phyloP scores from a whole-genome alignment of 116 monocot species.

The Posidonia oceanica region DNA sequence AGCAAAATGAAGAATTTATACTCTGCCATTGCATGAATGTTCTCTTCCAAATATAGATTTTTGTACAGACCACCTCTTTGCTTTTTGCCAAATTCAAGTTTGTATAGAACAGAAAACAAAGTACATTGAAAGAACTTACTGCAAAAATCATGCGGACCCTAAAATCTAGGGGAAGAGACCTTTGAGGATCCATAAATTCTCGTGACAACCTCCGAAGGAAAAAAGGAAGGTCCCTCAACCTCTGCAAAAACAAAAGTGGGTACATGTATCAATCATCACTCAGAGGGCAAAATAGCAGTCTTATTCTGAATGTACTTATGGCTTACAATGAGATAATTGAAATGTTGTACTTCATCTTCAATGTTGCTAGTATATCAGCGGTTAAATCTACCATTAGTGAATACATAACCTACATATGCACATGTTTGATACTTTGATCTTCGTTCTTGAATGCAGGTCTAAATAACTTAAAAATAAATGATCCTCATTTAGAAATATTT shows the following conservation, averaged over 20 bases:
- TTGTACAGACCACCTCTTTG: background rate
- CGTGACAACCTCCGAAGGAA: slow-evolving; percentile 57
- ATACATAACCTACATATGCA: too few species aligned
- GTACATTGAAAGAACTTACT: slow-evolving; percentile 33
- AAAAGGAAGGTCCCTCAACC: slow-evolving; percentile 75
- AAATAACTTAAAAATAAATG: background rate
- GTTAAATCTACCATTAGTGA: too few species aligned
- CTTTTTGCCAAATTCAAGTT: background rate
- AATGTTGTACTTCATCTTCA: background rate
- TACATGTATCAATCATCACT: background rate
- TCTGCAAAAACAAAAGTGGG: slow-evolving; percentile 22
- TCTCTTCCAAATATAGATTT: background rate
- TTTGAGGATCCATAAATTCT: slow-evolving; percentile 86
- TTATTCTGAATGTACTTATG: background rate
- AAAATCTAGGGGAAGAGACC: slow-evolving; percentile 74
- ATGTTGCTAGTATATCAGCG: too few species aligned
- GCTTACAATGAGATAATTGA: background rate
- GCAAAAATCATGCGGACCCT: slow-evolving; percentile 58
- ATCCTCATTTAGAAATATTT: background rate
- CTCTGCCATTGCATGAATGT: background rate
- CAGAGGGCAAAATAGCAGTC: background rate
- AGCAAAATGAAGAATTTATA: background rate
- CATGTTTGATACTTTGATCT: too few species aligned
- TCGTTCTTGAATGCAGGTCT: too few species aligned
- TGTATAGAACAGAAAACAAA: background rate